These are phyloP conservation scores for Canavalia gladiata DNA, from an alignment of 306 rosid species.

Conservation along the genomic window DNA sequence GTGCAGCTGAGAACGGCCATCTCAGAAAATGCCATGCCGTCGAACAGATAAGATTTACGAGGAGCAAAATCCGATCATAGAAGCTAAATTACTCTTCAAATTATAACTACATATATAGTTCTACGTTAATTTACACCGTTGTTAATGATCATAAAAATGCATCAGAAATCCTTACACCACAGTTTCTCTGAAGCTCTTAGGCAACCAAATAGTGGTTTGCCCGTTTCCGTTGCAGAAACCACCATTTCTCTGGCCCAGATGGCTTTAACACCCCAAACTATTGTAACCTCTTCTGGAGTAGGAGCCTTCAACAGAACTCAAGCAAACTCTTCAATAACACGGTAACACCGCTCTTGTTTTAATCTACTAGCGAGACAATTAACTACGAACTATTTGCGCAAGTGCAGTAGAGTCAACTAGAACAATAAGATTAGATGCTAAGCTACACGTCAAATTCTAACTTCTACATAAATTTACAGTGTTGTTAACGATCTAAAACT, in stretches of 20 bases:
- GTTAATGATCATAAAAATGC: constrained; percentile 13
- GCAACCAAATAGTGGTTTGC: constrained; percentile 73
- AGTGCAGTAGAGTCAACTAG: not conserved
- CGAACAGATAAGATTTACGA: too few relatives aligned
- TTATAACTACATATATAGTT: not conserved
- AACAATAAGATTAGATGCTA: constrained; percentile 39
- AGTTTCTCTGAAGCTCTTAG: constrained; percentile 79
- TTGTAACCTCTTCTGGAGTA: constrained; percentile 73
- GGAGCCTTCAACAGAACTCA: constrained; percentile 84
- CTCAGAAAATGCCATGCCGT: not conserved
- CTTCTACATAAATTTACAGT: constrained; percentile 35
- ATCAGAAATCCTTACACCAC: constrained; percentile 42
- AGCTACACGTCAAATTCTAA: constrained; percentile 25
- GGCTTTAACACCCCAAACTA: constrained; percentile 92
- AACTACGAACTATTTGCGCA: constrained; percentile 20
- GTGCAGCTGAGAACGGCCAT: not conserved
- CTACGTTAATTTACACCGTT: not conserved
- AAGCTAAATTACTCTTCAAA: constrained; percentile 13
- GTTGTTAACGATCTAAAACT: constrained; percentile 13
- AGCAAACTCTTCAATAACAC: constrained; percentile 76
- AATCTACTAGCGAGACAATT: not conserved
- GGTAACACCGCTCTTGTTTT: not conserved
- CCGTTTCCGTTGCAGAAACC: constrained; percentile 93
- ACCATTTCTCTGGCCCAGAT: constrained; percentile 71
- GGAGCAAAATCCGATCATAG: not conserved